Conservation (phyloP, 768 basidiomycete species). For the Lactarius indigo region DNA sequence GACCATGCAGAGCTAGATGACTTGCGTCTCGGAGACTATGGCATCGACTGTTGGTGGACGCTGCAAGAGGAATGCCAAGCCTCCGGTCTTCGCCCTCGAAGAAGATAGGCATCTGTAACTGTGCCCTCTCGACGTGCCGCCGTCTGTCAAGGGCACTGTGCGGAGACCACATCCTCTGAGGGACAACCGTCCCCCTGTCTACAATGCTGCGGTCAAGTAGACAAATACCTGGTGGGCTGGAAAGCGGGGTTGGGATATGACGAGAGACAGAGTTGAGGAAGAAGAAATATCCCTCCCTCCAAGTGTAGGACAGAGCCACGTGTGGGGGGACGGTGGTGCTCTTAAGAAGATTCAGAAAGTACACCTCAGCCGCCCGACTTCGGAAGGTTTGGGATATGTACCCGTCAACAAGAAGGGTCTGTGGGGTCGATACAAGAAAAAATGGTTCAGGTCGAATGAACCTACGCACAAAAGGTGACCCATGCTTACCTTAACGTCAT, state of each 20-base stretch:
- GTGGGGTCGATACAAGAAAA: background rate
- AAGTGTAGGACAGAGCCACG: background rate
- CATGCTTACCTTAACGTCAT: background rate
- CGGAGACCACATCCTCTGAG: background rate
- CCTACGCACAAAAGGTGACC: background rate
- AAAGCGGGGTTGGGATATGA: background rate
- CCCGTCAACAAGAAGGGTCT: background rate
- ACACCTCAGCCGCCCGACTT: background rate
- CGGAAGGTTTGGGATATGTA: background rate
- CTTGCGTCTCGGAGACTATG: background rate
- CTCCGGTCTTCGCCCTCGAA: background rate
- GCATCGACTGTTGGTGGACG: background rate
- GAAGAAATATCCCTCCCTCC: background rate
- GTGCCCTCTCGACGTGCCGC: background rate
- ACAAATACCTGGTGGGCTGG: background rate
- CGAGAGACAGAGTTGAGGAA: background rate
- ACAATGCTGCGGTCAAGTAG: background rate
- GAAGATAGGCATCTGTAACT: background rate
- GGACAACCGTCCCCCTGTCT: background rate
- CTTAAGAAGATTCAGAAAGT: background rate
- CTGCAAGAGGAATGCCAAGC: background rate
- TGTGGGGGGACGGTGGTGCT: background rate
- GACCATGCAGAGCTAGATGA: background rate
- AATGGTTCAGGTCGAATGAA: background rate
- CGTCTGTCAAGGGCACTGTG: background rate